Conservation (phyloP, 1,284 basidiomycete species). For the Boletus semigastroideus region DNA sequence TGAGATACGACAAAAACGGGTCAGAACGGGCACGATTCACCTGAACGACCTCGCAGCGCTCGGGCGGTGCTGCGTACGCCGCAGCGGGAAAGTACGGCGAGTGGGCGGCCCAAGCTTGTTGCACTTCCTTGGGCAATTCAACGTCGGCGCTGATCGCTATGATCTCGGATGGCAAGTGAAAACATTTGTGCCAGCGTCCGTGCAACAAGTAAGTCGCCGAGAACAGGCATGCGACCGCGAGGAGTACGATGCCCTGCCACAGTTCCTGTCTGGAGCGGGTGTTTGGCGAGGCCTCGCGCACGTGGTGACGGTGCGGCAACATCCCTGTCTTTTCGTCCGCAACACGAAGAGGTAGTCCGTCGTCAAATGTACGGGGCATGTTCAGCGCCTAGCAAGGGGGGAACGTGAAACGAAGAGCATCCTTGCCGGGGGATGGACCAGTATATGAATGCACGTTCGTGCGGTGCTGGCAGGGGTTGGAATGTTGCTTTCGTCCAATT, state of each 20-base stretch:
- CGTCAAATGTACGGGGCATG: constrained; percentile 1
- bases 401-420: constrained; percentile 15
- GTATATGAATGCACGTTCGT: constrained; percentile 29
- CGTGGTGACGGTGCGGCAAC: neutral
- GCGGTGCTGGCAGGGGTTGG: constrained; percentile 4
- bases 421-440: neutral
- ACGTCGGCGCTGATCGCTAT: neutral
- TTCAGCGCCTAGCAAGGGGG: neutral
- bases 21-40: constrained; percentile 33
- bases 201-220: constrained; percentile 13
- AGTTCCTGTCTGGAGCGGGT: constrained; percentile 1
- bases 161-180: neutral
- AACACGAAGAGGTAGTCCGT: constrained; percentile 9
- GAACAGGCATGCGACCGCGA: constrained; percentile 21
- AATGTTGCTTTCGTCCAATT: constrained; percentile 11
- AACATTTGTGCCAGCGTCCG: constrained; percentile 4
- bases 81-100: constrained; percentile 56
- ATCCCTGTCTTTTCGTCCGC: constrained; percentile 7
- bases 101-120: constrained; percentile 55
- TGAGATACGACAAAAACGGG: neutral
- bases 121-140: constrained; percentile 24
- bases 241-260: constrained; percentile 5
- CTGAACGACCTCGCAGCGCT: constrained; percentile 55
- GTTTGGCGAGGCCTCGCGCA: neutral
- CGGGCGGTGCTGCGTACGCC: constrained; percentile 47